These are phyloP conservation scores for Conringia planisiliqua DNA, from an alignment of 345 rosid species.

Conservation along the genomic window DNA sequence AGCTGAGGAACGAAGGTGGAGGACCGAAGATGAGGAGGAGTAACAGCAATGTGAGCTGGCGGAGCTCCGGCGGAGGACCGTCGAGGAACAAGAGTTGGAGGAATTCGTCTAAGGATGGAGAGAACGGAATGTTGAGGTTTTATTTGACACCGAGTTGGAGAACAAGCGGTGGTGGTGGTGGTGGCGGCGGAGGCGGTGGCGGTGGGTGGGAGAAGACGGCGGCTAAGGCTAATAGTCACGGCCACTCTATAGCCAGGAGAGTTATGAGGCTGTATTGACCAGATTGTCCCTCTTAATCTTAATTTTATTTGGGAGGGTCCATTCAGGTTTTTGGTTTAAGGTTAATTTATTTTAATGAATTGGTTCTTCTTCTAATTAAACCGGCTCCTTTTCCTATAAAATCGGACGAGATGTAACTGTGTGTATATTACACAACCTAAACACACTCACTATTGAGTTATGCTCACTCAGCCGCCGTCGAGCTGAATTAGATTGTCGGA, in stretches of 20 bases:
- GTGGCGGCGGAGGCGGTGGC: slow-evolving; percentile 38
- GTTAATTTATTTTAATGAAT: neutral
- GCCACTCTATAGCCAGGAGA: slow-evolving; percentile 88
- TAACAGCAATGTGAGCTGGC: slow-evolving; percentile 91
- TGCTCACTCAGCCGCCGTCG: neutral
- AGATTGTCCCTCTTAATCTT: slow-evolving; percentile 13
- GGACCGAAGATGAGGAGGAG: slow-evolving; percentile 76
- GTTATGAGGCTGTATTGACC: slow-evolving; percentile 79
- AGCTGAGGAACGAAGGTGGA: slow-evolving; percentile 50
- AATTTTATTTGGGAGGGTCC: neutral
- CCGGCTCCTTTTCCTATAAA: neutral
- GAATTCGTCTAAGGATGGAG: slow-evolving; percentile 62
- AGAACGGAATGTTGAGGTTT: slow-evolving; percentile 78
- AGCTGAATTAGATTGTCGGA: neutral
- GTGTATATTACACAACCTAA: neutral
- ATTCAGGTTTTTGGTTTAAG: neutral
- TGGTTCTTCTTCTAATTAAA: neutral
- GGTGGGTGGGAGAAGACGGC: slow-evolving; percentile 49
- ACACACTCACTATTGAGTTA: neutral
- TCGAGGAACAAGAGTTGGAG: slow-evolving; percentile 73
- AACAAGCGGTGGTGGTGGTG: slow-evolving; percentile 20
- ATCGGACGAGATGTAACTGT: neutral
- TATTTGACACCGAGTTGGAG: slow-evolving; percentile 85
- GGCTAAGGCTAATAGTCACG: slow-evolving; percentile 62
- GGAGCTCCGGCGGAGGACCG: slow-evolving; percentile 57